phyloP scores from a whole-genome alignment of 2,329 filamentous ascomycete species.

The Lachnellula arida region DNA sequence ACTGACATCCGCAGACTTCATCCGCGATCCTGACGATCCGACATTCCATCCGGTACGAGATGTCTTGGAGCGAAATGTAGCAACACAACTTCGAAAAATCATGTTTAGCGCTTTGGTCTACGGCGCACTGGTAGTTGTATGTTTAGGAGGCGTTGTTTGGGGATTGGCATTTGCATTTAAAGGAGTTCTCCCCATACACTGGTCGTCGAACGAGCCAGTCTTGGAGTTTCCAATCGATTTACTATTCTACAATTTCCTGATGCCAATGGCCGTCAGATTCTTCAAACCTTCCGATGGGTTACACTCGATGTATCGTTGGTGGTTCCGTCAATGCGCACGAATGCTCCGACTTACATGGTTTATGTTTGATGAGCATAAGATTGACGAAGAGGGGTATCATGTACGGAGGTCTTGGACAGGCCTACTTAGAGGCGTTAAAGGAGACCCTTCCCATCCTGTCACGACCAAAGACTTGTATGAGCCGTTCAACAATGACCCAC shows the following conservation, averaged over 20 bases:
- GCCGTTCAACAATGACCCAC: constrained; percentile 42
- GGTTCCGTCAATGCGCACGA: constrained; percentile 85
- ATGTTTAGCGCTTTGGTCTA: constrained; percentile 95
- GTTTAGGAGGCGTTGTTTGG: constrained; percentile 94
- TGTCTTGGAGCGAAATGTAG: constrained; percentile 87
- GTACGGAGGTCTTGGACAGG: constrained; percentile 56
- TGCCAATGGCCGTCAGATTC: constrained; percentile 79
- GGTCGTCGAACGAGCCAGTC: constrained; percentile 87
- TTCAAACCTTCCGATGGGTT: constrained; percentile 82
- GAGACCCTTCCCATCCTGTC: constrained; percentile 15
- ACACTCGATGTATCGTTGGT: constrained; percentile 88
- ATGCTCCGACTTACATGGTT: constrained; percentile 82
- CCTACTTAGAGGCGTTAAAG: constrained; percentile 42
- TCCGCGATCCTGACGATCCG: constrained; percentile 94
- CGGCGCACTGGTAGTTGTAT: constrained; percentile 85
- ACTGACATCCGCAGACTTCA: constrained; percentile 66
- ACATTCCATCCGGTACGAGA: constrained; percentile 97
- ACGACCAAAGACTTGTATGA: constrained; percentile 14
- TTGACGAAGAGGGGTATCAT: constrained; percentile 75
- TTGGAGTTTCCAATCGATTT: constrained; percentile 93
- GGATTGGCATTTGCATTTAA: constrained; percentile 65
- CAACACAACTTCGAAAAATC: constrained; percentile 92
- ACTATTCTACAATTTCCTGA: constrained; percentile 93
- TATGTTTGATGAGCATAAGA: constrained; percentile 76
- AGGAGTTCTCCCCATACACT: constrained; percentile 81